Base-by-base conservation (phyloP, 805 yeast genomes). In the Nakazawaea anatomiae region DNA sequence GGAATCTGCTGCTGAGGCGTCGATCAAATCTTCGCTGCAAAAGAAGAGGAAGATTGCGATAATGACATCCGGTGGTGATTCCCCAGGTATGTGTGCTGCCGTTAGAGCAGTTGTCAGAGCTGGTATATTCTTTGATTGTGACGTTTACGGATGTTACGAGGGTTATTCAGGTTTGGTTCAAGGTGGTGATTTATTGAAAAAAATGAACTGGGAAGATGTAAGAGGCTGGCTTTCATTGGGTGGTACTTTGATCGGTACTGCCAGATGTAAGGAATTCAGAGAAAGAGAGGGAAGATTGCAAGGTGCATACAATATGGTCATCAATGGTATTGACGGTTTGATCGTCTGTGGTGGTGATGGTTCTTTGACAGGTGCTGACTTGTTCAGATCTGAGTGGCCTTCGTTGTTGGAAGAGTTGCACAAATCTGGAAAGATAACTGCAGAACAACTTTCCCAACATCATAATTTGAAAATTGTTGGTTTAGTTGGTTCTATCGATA, bases 301-400 rank as follows among this genome's bases (percentile, higher is more conserved):
- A 50, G 97, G 90, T 27, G 94, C 96, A 53, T 82, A 83, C 63
- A 86, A 94, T 65, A 76, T 94, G 82, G 84, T 94, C 59, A 72
- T 75, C 11, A 80, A 83, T 61, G 98, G 98, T 54, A 91, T 94
- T 56, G 97, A 94, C 63, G 97, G 97, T 1, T 75, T 94, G 53
- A 83, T 94, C 55, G 97, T 94, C 12, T 89, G 97, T 72, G 99
- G 99, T 62, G 99, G 99, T 73, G 99, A 94, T 68, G 99, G 99
- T 47, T 91, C 98, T 1, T 76, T 94, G 55, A 94, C 99, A 1
- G 99, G 99, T 62, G 99, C 99, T 11, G 98, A 94, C 67, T 71
- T 87, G 57, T 90, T 94, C 76, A 82, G 99, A 66, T 68, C 81
- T 34, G 99, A 94, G 68, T 94, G 99, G 99, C 96, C 97, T 2